Evolutionary conservation across 352 stramenopile genomes (phyloP).

Genomic region (Globisporangium lucens): DNA sequence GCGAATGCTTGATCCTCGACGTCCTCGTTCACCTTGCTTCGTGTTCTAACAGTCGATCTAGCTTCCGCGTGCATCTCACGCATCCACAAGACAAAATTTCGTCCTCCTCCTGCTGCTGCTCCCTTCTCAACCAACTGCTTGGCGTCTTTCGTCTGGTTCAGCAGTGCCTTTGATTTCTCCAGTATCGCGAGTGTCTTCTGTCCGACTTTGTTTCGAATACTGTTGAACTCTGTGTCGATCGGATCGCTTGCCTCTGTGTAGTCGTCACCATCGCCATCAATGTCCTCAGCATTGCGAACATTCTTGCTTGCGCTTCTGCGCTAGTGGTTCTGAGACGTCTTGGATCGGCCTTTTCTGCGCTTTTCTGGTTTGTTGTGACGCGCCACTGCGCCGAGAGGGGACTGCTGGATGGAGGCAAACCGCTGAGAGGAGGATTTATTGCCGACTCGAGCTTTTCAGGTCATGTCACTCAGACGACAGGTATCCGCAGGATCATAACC

Average conservation of each 20-base stretch:
- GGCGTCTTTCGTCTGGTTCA: conserved; percentile 25
- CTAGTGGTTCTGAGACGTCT: conserved; percentile 1
- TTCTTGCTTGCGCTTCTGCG: background rate
- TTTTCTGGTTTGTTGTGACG: conserved; percentile 1
- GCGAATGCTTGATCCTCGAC: background rate
- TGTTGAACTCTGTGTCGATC: conserved; percentile 33
- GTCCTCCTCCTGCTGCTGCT: background rate
- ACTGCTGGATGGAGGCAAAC: background rate
- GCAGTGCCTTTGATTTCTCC: conserved; percentile 40
- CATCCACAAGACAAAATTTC: conserved; percentile 31
- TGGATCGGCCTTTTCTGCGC: background rate
- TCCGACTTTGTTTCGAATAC: conserved; percentile 41
- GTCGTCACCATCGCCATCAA: conserved; percentile 11
- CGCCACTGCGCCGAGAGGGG: background rate
- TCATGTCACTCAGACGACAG: background rate
- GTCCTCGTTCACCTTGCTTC: background rate
- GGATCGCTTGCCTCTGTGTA: conserved; percentile 19
- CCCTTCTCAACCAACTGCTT: background rate
- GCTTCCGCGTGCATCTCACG: conserved; percentile 16
- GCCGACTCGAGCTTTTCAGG: background rate
- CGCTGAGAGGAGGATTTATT: background rate
- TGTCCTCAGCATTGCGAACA: background rate
- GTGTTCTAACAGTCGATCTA: background rate
- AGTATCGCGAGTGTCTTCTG: conserved; percentile 55
- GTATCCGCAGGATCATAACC: background rate